A percentile compares a stretch with the other conserved stretches of the same genome.
Conservation (phyloP, 441 rosid species). For the Biscutella auriculata region DNA sequence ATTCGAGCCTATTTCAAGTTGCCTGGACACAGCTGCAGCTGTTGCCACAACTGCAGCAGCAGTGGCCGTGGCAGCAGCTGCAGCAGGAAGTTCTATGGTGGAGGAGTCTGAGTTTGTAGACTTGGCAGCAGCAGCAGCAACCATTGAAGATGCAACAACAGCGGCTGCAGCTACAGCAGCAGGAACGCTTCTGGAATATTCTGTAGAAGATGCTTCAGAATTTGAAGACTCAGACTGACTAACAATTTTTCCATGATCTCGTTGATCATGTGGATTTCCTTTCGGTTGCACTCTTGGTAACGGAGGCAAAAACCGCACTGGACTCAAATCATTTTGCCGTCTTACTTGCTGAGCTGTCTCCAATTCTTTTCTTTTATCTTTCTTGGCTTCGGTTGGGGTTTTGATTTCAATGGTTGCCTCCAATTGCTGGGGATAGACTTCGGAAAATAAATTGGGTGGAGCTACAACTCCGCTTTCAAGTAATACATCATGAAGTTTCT, state of each 20-base stretch:
- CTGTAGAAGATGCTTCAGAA: constrained; percentile 35
- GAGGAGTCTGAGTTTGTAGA: constrained; percentile 44
- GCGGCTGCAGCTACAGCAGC: constrained; percentile 87
- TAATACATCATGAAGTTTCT: constrained; percentile 89
- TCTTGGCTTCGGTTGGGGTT: constrained; percentile 32
- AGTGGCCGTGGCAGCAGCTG: constrained; percentile 94
- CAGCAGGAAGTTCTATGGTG: constrained; percentile 57
- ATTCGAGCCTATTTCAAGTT: constrained; percentile 42
- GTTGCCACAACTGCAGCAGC: constrained; percentile 94
- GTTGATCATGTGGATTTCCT: constrained; percentile 26
- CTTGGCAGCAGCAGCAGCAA: constrained; percentile 74
- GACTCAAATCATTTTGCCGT: constrained; percentile 17
- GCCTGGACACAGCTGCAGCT: constrained; percentile 69
- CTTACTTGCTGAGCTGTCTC: constrained; percentile 20
- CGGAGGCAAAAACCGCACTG: constrained; percentile 56
- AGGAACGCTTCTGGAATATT: constrained; percentile 38
- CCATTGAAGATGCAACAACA: constrained; percentile 93
- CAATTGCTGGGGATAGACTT: constrained; percentile 40
- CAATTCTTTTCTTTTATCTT: constrained; percentile 24
- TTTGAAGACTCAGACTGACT: constrained; percentile 25
- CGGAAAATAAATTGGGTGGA: constrained; percentile 80
- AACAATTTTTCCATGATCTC: constrained; percentile 25
- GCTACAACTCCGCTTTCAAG: constrained; percentile 93
- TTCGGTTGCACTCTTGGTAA: constrained; percentile 31
- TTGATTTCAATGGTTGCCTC: constrained; percentile 33